Percentiles rank a stretch among this genome's conserved stretches.
Evolutionary conservation across 495 filamentous ascomycete species (phyloP).

Genomic region (Aspergillus indologenus): DNA sequence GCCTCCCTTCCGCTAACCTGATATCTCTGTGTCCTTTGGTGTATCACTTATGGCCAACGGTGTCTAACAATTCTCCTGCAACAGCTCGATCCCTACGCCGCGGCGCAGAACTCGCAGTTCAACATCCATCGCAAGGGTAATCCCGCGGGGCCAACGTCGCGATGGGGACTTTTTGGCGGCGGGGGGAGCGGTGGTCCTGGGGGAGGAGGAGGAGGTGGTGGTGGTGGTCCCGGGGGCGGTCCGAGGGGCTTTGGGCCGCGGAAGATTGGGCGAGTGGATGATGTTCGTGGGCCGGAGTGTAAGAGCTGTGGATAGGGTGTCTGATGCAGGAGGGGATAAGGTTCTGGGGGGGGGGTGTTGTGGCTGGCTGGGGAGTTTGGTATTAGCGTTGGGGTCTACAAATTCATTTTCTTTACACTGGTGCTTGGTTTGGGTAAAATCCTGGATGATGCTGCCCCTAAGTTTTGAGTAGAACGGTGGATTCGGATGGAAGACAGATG

Average conservation of each 20-base stretch:
- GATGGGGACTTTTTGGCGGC: slow-evolving; percentile 20
- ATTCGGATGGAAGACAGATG: too few species aligned
- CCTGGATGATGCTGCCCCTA: too few species aligned
- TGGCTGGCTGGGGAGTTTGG: neutral
- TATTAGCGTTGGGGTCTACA: too few species aligned
- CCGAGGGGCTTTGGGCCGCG: slow-evolving; percentile 29
- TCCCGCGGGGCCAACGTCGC: slow-evolving; percentile 19
- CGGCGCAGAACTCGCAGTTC: slow-evolving; percentile 62
- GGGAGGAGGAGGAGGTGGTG: slow-evolving; percentile 20
- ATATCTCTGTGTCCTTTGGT: too few species aligned
- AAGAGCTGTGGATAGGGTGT: slow-evolving; percentile 25
- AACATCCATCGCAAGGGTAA: slow-evolving; percentile 43
- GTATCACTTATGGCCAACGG: too few species aligned
- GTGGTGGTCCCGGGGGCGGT: slow-evolving; percentile 29
- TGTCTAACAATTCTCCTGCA: too few species aligned
- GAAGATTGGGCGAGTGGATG: slow-evolving; percentile 38
- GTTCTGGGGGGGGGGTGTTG: neutral
- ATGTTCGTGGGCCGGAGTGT: slow-evolving; percentile 43
- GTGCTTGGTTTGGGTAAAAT: too few species aligned
- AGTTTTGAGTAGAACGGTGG: too few species aligned
- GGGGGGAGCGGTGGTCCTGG: slow-evolving; percentile 12
- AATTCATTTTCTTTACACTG: too few species aligned
- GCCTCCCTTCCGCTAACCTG: too few species aligned
- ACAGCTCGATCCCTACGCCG: slow-evolving; percentile 62
- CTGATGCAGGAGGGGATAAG: neutral